A percentile compares a stretch with the other conserved stretches of the same genome.
Evolutionary conservation across 1,284 basidiomycete genomes (phyloP).

Genomic region (Cryptococcus floricola): DNA sequence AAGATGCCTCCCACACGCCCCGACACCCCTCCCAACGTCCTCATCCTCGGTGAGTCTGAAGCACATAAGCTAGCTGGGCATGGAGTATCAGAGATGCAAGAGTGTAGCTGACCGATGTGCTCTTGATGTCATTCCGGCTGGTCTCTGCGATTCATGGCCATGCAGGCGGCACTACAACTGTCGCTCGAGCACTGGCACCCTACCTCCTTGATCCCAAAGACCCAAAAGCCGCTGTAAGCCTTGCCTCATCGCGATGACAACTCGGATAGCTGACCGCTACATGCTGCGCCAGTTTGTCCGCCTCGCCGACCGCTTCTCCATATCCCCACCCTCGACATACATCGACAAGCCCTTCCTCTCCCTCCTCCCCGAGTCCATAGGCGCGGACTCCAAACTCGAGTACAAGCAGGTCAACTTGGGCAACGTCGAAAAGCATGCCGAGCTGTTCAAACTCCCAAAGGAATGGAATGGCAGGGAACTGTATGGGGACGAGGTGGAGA

Average conservation of each 20-base stretch:
- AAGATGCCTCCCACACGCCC: too few relatives aligned
- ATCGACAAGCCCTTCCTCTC: conserved; percentile 71
- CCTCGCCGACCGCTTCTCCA: conserved; percentile 78
- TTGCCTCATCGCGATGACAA: neutral
- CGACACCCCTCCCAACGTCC: conserved; percentile 46
- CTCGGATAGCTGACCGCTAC: neutral
- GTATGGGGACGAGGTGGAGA: conserved; percentile 9
- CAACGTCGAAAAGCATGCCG: conserved; percentile 45
- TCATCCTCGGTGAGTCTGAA: conserved; percentile 68
- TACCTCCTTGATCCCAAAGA: conserved; percentile 27
- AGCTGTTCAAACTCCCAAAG: conserved; percentile 36
- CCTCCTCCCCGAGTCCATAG: conserved; percentile 51
- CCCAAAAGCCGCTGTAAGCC: conserved; percentile 16
- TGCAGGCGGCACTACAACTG: conserved; percentile 39
- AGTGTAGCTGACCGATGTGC: neutral
- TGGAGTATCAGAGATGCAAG: neutral
- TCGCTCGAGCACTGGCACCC: conserved; percentile 26
- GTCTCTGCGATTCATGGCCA: conserved; percentile 1
- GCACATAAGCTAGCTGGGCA: neutral
- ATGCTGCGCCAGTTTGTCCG: conserved; percentile 61
- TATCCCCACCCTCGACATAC: conserved; percentile 79
- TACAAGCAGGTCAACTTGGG: conserved; percentile 80
- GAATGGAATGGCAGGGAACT: conserved; percentile 19
- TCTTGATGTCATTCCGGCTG: conserved; percentile 6
- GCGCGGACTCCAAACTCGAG: conserved; percentile 45